Evolutionary conservation across 306 rosid genomes (phyloP).

Genomic region (Acacia acuminata): DNA sequence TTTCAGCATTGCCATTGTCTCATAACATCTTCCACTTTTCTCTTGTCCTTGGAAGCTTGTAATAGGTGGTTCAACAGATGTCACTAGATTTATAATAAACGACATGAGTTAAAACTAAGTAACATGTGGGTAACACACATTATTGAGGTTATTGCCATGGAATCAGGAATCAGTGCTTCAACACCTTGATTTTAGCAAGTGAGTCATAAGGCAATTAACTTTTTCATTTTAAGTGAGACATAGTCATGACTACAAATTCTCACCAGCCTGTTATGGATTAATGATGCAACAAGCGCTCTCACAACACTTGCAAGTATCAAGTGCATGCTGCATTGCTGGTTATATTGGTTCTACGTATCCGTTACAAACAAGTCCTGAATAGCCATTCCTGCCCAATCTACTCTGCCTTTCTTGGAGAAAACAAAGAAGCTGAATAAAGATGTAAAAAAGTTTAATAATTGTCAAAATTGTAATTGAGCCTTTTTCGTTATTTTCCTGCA

Average conservation of each 20-base stretch:
- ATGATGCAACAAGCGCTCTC: background rate
- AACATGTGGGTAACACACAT: background rate
- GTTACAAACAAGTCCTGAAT: background rate
- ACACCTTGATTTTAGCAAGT: slow-evolving; percentile 15
- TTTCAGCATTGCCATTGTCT: slow-evolving; percentile 3
- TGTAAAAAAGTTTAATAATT: slow-evolving; percentile 26
- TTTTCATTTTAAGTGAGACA: slow-evolving; percentile 7
- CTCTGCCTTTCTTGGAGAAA: slow-evolving; percentile 17
- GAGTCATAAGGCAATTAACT: slow-evolving; percentile 1
- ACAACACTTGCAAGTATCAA: background rate
- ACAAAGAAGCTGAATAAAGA: slow-evolving; percentile 23
- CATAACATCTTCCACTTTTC: background rate
- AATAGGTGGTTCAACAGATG: background rate
- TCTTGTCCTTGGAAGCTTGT: background rate
- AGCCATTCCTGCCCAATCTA: slow-evolving; percentile 23
- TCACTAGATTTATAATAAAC: background rate
- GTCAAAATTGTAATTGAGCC: slow-evolving; percentile 28
- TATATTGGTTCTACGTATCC: background rate
- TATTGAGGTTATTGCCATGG: background rate
- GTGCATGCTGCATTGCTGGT: slow-evolving; percentile 26
- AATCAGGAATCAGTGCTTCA: slow-evolving; percentile 4
- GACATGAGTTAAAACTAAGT: slow-evolving; percentile 12
- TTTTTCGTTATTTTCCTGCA: slow-evolving; percentile 24
- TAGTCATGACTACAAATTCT: background rate
- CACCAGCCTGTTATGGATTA: background rate